Evolutionary conservation across 805 yeast species (phyloP).

Genomic region (Pichia californica): DNA sequence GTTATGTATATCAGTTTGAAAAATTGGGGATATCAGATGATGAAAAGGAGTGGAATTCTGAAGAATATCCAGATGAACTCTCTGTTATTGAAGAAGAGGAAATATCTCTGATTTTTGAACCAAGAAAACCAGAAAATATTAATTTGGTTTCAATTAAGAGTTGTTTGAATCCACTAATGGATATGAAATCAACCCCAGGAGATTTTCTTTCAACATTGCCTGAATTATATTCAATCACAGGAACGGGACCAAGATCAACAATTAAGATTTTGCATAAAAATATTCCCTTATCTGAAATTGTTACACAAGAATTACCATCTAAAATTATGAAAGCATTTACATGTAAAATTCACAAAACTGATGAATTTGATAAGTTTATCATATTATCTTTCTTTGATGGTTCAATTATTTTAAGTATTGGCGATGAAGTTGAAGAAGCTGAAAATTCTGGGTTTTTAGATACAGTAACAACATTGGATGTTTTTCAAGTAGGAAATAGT

Average conservation of each 20-base stretch:
- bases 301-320: slow-evolving; percentile 70
- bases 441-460: slow-evolving; percentile 49
- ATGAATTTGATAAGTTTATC: slow-evolving; percentile 53
- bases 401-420: slow-evolving; percentile 69
- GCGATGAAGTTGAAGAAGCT: slow-evolving; percentile 75
- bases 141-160: slow-evolving; percentile 47
- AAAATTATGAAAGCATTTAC: slow-evolving; percentile 60
- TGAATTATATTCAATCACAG: slow-evolving; percentile 36
- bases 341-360: slow-evolving; percentile 39
- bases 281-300: slow-evolving; percentile 53
- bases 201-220: slow-evolving; percentile 32
- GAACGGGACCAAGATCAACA: slow-evolving; percentile 38
- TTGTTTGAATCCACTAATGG: slow-evolving; percentile 48
- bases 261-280: slow-evolving; percentile 51
- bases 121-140: slow-evolving; percentile 46
- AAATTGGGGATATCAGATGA: slow-evolving; percentile 54
- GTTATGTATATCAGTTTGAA: slow-evolving; percentile 71
- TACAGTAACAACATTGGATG: slow-evolving; percentile 55
- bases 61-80: slow-evolving; percentile 30
- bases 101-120: slow-evolving; percentile 21
- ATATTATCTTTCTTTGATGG: slow-evolving; percentile 59
- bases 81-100: slow-evolving; percentile 22
- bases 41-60: slow-evolving; percentile 28
- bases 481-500: slow-evolving; percentile 57
- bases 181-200: slow-evolving; percentile 32